Base-by-base conservation (phyloP, 331 rosid species). In the Stylosanthes scabra region DNA sequence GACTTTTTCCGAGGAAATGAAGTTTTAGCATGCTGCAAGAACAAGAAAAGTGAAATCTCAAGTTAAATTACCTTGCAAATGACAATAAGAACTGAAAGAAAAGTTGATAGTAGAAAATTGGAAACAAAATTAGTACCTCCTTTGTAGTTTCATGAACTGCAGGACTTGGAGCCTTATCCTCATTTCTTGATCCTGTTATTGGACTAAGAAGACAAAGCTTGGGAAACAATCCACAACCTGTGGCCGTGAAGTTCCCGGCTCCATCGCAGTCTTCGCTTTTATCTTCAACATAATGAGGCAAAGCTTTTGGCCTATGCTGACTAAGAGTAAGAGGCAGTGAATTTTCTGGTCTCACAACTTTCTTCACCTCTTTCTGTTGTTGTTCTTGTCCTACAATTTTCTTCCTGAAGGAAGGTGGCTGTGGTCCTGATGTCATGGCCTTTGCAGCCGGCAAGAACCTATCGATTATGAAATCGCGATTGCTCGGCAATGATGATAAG, bases 361-460 rank as follows among this genome's bases (percentile, higher is more conserved):
- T 85, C 66, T 76, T 83, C 29, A 72, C 49, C 77, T 74, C 84
- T 58, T 84, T 90, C 4, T 78, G n/a, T n/a, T n/a, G 90, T 41
- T 86, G 81, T 67, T 83, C 86, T 66, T 65, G 73, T 66, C 78
- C 80, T 80, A 74, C 72, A 52, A 46, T 67, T 56, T 69, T 80
- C 77, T 85, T 93, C 74, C 83, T 85, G 68, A 57, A 66, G 44
- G 25, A 9, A 81, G 79, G 67, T 46, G 81, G 89, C 60, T 87
- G 88, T 39, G 84, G 71, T 57, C 90, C 93, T 37, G 87, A 84
- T 80, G 83, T 89, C 88, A 89, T 78, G 57, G 95, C 97, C 76
- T 91, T 87, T 7, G 97, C 99, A 65, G 99, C 97, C 59, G 92
- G 90, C 72, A 94, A 79, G 82, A 94, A 94, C 41, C 99, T 84